Evolutionary conservation across 2,329 filamentous ascomycete species (phyloP).

Genomic region (Dothideomycetes sp.): DNA sequence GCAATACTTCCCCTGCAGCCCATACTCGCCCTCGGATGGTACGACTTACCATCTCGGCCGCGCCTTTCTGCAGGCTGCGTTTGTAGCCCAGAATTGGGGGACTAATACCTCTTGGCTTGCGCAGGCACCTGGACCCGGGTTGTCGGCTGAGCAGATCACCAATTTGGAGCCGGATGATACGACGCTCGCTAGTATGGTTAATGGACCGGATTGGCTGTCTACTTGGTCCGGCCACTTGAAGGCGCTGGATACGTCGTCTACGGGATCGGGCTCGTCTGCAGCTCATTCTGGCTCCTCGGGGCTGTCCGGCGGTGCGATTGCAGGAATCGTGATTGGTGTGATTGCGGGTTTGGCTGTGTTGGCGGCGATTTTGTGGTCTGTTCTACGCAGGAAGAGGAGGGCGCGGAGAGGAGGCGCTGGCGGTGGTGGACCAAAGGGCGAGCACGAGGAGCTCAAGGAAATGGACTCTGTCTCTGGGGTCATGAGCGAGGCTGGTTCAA

Average conservation of each 20-base stretch:
- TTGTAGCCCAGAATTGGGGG: conserved; percentile 31
- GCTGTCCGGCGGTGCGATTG: conserved; percentile 21
- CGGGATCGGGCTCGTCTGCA: too few species aligned
- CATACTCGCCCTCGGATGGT: conserved; percentile 12
- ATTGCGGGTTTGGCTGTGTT: conserved; percentile 14
- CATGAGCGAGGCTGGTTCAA: neutral
- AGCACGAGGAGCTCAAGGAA: neutral
- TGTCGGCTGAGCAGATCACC: conserved; percentile 1
- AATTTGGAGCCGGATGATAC: conserved; percentile 7
- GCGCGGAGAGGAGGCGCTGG: neutral
- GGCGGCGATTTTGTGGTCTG: conserved; percentile 7
- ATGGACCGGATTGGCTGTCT: conserved; percentile 1
- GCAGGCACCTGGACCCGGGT: conserved; percentile 28
- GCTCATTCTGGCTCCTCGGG: neutral
- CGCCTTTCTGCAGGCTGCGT: conserved; percentile 39
- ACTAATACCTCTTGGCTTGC: conserved; percentile 25
- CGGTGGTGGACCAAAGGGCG: neutral
- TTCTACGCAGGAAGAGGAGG: conserved; percentile 7
- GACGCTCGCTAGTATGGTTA: conserved; percentile 6
- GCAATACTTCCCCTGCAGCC: conserved; percentile 34
- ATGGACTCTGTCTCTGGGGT: too few species aligned
- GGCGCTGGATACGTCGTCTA: too few species aligned
- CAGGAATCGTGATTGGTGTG: conserved; percentile 25
- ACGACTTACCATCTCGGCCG: conserved; percentile 27
- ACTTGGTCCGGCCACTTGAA: neutral